Percentiles rank a stretch among this genome's conserved stretches.
Conservation (phyloP, 768 basidiomycete species). For the Lepiota venenata region DNA sequence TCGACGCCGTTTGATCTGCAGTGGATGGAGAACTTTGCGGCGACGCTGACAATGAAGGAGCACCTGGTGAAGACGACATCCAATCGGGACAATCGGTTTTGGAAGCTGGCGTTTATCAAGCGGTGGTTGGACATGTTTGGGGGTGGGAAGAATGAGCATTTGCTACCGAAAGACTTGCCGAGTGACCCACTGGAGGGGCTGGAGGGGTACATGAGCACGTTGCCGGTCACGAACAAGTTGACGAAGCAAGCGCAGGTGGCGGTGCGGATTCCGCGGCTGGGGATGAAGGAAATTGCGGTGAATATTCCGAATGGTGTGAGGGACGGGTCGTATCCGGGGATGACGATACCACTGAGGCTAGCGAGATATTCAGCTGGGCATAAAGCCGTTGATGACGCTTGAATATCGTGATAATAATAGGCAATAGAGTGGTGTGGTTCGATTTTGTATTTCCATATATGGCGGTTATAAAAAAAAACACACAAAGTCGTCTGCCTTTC, state of each 20-base stretch:
- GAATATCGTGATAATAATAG: constrained; percentile 5
- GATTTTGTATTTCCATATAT: too few relatives aligned
- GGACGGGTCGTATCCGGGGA: background rate
- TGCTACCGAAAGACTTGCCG: background rate
- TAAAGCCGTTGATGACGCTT: constrained; percentile 21
- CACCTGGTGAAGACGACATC: constrained; percentile 10
- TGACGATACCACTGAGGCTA: constrained; percentile 19
- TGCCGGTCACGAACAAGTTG: constrained; percentile 12
- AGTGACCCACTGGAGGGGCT: constrained; percentile 23
- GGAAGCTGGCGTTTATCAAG: constrained; percentile 33
- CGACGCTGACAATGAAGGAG: constrained; percentile 27
- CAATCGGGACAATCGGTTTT: constrained; percentile 28
- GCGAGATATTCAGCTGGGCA: constrained; percentile 25
- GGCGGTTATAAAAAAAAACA: too few relatives aligned
- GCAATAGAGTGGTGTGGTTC: too few relatives aligned
- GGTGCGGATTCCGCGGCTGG: constrained; percentile 21
- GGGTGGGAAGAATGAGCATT: constrained; percentile 4
- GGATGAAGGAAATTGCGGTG: constrained; percentile 15
- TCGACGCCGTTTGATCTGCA: constrained; percentile 40
- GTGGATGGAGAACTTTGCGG: constrained; percentile 40
- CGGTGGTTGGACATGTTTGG: constrained; percentile 25
- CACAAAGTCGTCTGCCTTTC: too few relatives aligned
- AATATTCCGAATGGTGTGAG: background rate
- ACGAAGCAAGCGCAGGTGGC: constrained; percentile 11
- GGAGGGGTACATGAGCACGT: constrained; percentile 17